phyloP scores from a whole-genome alignment of 805 yeast genomes.

The Vanderwaltozyma yarrowii region DNA sequence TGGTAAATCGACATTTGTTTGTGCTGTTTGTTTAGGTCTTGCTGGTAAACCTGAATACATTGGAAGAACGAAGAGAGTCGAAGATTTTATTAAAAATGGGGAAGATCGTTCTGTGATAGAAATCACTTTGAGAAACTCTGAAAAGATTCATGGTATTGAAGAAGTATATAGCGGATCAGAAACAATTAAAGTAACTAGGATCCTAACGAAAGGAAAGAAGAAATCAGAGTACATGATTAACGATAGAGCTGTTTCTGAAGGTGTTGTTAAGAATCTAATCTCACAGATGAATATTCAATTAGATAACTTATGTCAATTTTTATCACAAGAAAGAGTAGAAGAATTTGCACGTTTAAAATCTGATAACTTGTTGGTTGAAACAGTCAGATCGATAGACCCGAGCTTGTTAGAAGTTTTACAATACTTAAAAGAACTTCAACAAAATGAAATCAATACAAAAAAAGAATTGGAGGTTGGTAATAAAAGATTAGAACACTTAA shows the following conservation, averaged over 20 bases:
- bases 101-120: slow-evolving; percentile 29
- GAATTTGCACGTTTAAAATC: slow-evolving; percentile 79
- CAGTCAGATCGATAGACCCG: slow-evolving; percentile 71
- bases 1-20: slow-evolving; percentile 87
- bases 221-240: slow-evolving; percentile 48
- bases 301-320: slow-evolving; percentile 84
- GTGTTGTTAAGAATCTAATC: slow-evolving; percentile 36
- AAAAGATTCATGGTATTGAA: slow-evolving; percentile 14
- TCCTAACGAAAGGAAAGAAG: slow-evolving; percentile 31
- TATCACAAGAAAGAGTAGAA: slow-evolving; percentile 93
- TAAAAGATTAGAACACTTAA: slow-evolving; percentile 26
- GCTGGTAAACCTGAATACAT: slow-evolving; percentile 69
- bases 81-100: slow-evolving; percentile 68
- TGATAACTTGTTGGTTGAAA: slow-evolving; percentile 61
- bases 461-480: slow-evolving; percentile 28
- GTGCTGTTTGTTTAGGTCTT: slow-evolving; percentile 83
- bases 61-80: slow-evolving; percentile 53
- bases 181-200: slow-evolving; percentile 35
- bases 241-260: slow-evolving; percentile 32
- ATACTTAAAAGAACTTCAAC: slow-evolving; percentile 43
- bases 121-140: slow-evolving; percentile 26
- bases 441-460: slow-evolving; percentile 30
- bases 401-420: slow-evolving; percentile 49
- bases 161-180: slow-evolving; percentile 17
- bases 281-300: slow-evolving; percentile 61